These are phyloP conservation scores for Tricholoma matsutake DNA, from an alignment of 768 basidiomycete species.

Conservation along the genomic window DNA sequence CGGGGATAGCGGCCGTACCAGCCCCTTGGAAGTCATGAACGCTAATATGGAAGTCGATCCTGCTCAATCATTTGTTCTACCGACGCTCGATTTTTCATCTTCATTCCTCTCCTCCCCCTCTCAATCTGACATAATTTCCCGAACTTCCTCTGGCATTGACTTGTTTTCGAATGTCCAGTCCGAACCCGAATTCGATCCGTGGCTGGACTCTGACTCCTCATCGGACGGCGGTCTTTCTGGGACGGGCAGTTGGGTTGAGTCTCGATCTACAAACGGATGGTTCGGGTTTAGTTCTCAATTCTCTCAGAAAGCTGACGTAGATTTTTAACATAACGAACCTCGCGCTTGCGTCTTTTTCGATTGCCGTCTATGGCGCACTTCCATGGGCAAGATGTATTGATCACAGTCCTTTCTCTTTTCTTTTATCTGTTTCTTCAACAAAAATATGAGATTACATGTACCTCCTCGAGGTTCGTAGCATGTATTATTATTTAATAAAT, in stretches of 20 bases:
- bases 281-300: slow-evolving; percentile 43
- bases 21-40: slow-evolving; percentile 11
- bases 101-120: slow-evolving; percentile 29
- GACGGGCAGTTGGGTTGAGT: slow-evolving; percentile 21
- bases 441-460: no score
- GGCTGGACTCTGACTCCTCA: slow-evolving; percentile 23
- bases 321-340: not conserved
- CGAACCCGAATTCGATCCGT: slow-evolving; percentile 30
- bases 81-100: slow-evolving; percentile 71
- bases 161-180: slow-evolving; percentile 11
- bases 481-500: no score
- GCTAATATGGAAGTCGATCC: slow-evolving; percentile 42
- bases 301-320: slow-evolving; percentile 8
- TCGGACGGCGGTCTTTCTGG: slow-evolving; percentile 16
- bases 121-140: slow-evolving; percentile 8
- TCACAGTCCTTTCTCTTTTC: not conserved
- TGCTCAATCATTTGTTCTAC: slow-evolving; percentile 69
- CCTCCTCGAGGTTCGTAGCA: no score
- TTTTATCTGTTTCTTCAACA: no score
- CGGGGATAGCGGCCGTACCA: slow-evolving; percentile 9
- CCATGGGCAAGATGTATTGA: no score
- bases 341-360: no score
- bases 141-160: slow-evolving; percentile 6
- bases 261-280: slow-evolving; percentile 31
- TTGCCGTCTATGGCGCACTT: no score